These are phyloP conservation scores for Madurella fahalii DNA, from an alignment of 2,329 filamentous ascomycete species.

Conservation along the genomic window DNA sequence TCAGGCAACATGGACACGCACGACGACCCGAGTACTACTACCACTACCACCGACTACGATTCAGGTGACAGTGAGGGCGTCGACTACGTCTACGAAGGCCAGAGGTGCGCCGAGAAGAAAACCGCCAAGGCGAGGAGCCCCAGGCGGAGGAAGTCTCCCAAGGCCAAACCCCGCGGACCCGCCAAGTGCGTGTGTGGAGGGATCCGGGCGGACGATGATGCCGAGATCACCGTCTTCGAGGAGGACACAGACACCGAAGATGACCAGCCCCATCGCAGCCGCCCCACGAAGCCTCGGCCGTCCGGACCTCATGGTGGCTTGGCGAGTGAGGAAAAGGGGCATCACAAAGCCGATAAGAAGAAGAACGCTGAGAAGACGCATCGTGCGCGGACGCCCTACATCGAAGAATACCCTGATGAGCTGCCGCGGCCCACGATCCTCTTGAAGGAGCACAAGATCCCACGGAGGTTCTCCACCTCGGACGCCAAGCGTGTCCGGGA, in stretches of 20 bases:
- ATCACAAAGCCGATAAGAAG: constrained; percentile 11
- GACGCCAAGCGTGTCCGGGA: constrained; percentile 15
- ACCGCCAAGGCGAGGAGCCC: constrained; percentile 11
- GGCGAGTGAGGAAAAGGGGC: neutral
- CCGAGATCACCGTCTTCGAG: constrained; percentile 14
- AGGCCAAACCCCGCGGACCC: constrained; percentile 8
- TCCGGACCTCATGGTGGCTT: neutral
- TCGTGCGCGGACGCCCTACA: constrained; percentile 20
- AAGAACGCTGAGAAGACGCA: constrained; percentile 5
- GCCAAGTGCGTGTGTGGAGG: constrained; percentile 12
- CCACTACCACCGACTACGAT: constrained; percentile 26
- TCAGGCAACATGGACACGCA: constrained; percentile 20
- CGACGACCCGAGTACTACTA: constrained; percentile 16
- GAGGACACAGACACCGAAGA: constrained; percentile 18
- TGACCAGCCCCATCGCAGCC: neutral
- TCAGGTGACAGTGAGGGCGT: constrained; percentile 24
- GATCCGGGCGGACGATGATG: constrained; percentile 7
- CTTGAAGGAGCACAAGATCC: constrained; percentile 24
- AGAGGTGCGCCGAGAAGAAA: constrained; percentile 1
- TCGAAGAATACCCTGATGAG: constrained; percentile 27
- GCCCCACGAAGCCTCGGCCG: neutral
- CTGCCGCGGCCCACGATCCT: constrained; percentile 17
- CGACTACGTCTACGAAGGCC: constrained; percentile 21
- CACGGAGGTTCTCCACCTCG: constrained; percentile 19
- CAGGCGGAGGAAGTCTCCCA: constrained; percentile 15